phyloP scores from a whole-genome alignment of 73 alveolate genomes.

The Strombidium stylifer region DNA sequence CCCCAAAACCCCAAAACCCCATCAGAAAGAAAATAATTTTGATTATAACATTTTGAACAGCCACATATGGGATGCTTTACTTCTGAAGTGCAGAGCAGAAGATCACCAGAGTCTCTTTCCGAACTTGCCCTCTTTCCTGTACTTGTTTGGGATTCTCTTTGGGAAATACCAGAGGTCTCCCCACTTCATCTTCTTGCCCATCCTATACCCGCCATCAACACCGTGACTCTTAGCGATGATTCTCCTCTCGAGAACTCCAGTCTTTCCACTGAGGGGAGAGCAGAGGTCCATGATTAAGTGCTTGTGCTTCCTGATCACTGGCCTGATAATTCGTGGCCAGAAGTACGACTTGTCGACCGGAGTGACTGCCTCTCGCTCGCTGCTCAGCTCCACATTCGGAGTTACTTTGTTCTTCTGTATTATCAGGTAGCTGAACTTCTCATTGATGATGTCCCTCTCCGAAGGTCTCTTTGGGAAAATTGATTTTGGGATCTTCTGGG shows the following conservation, averaged over 20 bases:
- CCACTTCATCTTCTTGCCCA: slow-evolving; percentile 54
- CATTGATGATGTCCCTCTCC: slow-evolving; percentile 53
- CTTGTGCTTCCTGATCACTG: slow-evolving; percentile 45
- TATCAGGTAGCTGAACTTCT: slow-evolving; percentile 69
- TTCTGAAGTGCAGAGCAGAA: neutral
- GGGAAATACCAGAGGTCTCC: slow-evolving; percentile 78
- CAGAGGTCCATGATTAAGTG: slow-evolving; percentile 73
- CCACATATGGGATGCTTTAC: too few species aligned
- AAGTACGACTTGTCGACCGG: slow-evolving; percentile 59
- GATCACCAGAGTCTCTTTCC: slow-evolving; percentile 65
- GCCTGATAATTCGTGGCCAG: slow-evolving; percentile 69
- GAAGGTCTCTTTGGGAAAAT: slow-evolving; percentile 52
- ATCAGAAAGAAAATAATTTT: too few species aligned
- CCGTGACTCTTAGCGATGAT: slow-evolving; percentile 67
- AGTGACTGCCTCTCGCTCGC: slow-evolving; percentile 24
- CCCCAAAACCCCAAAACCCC: too few species aligned
- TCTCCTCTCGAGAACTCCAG: slow-evolving; percentile 73
- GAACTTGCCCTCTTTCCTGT: slow-evolving; percentile 55
- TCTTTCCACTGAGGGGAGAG: too few species aligned
- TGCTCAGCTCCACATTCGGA: slow-evolving; percentile 21
- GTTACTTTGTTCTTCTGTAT: slow-evolving; percentile 49
- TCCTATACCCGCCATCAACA: slow-evolving; percentile 67
- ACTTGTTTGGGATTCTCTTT: slow-evolving; percentile 52
- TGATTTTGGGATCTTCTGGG: slow-evolving; percentile 46
- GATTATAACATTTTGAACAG: too few species aligned